A percentile compares a stretch with the other conserved stretches of the same genome.
phyloP scores from a whole-genome alignment of 208 protist species.

The Trypanosoma avium region DNA sequence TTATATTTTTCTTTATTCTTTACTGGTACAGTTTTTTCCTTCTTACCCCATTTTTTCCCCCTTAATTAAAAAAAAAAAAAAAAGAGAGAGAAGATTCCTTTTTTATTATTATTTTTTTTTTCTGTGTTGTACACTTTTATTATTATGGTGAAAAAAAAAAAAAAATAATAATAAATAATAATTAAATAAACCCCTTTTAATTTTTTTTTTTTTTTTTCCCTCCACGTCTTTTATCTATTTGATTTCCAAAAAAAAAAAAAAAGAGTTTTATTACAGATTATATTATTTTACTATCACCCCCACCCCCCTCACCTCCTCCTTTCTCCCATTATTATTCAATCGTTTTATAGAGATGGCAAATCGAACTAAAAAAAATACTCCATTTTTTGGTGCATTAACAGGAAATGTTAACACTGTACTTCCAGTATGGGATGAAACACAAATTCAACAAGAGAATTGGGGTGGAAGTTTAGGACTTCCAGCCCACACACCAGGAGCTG shows the following conservation, averaged over 20 bases:
- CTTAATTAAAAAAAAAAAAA: not conserved
- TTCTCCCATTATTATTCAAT: not conserved
- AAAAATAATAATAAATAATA: not conserved
- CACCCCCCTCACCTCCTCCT: not conserved
- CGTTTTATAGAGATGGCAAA: not conserved
- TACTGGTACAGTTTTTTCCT: not conserved
- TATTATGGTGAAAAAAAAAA: too few relatives aligned
- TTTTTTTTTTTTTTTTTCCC: not conserved
- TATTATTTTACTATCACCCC: too few relatives aligned
- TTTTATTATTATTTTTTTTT: too few relatives aligned
- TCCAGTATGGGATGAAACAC: constrained; percentile 75
- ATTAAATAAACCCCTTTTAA: not conserved
- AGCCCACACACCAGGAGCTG: not conserved
- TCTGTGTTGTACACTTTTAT: too few relatives aligned
- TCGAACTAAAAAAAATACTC: constrained; percentile 19
- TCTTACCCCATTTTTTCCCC: not conserved
- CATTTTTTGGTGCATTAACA: constrained; percentile 12
- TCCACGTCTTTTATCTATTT: not conserved
- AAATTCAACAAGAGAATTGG: constrained; percentile 81
- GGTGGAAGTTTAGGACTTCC: constrained; percentile 41
- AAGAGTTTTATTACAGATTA: too few relatives aligned
- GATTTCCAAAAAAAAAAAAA: not conserved
- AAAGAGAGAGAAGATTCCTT: too few relatives aligned
- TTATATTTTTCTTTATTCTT: not conserved
- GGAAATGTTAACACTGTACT: constrained; percentile 25